These are phyloP conservation scores for Amauroascus niger DNA, from an alignment of 2,329 filamentous ascomycete genomes.

Conservation along the genomic window DNA sequence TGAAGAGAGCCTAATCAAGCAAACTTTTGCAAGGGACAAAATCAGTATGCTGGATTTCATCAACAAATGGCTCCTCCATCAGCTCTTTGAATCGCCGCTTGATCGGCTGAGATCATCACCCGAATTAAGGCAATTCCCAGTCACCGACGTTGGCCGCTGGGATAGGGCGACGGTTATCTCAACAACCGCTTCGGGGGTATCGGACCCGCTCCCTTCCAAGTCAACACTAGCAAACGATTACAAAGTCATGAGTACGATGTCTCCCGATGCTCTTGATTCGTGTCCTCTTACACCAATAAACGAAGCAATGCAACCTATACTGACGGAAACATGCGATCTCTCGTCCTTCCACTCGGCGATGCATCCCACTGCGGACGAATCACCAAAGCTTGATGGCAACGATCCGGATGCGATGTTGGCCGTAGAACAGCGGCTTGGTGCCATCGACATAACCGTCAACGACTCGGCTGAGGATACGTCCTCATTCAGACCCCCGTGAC, in stretches of 20 bases:
- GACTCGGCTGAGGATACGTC: background rate
- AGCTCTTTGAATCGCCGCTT: constrained; percentile 24
- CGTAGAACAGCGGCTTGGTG: background rate
- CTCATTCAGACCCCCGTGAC: background rate
- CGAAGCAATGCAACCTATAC: background rate
- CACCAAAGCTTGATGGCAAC: background rate
- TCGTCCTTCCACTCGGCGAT: background rate
- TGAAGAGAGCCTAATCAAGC: constrained; percentile 12
- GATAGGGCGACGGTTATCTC: background rate
- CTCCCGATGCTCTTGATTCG: background rate
- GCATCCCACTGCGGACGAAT: background rate
- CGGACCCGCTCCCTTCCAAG: background rate
- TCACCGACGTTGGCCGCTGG: background rate
- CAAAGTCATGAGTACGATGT: background rate
- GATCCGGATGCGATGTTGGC: background rate
- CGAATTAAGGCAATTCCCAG: constrained; percentile 13
- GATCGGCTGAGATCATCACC: constrained; percentile 22
- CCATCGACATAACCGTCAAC: background rate
- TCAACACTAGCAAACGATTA: background rate
- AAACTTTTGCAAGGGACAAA: constrained; percentile 6
- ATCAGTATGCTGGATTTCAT: constrained; percentile 21
- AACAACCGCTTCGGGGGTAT: background rate
- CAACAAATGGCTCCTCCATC: constrained; percentile 27
- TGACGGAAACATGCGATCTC: background rate
- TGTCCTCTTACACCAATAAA: background rate